A percentile compares a stretch with the other conserved stretches of the same genome.
These are phyloP conservation scores for Botryotinia calthae DNA, from an alignment of 2,329 filamentous ascomycete species.

Conservation along the genomic window DNA sequence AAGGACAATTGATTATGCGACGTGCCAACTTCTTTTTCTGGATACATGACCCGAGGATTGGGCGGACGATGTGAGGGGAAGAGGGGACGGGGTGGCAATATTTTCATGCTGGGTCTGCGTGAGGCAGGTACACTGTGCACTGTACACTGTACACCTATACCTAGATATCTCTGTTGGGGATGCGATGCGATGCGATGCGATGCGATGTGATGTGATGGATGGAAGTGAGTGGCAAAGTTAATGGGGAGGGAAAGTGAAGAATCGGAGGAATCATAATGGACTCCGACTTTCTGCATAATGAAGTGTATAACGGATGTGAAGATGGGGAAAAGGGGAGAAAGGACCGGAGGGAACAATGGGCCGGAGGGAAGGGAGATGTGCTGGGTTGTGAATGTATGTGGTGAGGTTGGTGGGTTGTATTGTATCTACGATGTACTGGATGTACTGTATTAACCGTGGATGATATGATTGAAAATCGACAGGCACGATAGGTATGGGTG, in stretches of 20 bases:
- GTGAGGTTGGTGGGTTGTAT: not conserved
- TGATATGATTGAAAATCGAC: too few species aligned
- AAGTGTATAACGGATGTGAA: conserved; percentile 3
- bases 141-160: not conserved
- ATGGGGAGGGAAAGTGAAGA: not conserved
- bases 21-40: not conserved
- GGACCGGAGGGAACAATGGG: not conserved
- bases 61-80: not conserved
- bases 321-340: not conserved
- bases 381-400: too few species aligned
- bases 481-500: too few species aligned
- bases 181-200: not conserved
- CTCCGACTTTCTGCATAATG: conserved; percentile 20
- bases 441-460: too few species aligned
- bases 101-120: not conserved
- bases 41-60: not conserved
- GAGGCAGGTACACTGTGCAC: not conserved
- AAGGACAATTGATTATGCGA: not conserved
- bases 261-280: not conserved
- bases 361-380: not conserved
- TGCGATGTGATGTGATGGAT: not conserved
- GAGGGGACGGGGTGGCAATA: too few species aligned
- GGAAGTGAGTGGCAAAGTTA: not conserved
- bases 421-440: too few species aligned
- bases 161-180: not conserved